Evolutionary conservation across 306 rosid species (phyloP).

Genomic region (Lotus japonicus): DNA sequence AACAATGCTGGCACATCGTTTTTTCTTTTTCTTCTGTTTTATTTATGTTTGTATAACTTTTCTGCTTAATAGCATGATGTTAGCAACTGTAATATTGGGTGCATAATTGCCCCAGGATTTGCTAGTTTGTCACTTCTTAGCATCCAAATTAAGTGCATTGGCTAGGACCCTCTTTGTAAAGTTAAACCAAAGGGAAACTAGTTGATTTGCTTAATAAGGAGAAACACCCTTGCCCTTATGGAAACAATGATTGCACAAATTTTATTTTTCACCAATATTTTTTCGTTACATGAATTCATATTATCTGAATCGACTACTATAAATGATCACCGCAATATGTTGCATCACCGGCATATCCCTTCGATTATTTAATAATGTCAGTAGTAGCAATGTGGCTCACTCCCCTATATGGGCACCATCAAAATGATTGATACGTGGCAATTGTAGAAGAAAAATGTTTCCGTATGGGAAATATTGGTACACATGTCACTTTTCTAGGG

Average conservation of each 20-base stretch:
- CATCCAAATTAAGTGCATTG: background rate
- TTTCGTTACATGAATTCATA: background rate
- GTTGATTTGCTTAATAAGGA: background rate
- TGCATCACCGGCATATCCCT: background rate
- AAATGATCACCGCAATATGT: background rate
- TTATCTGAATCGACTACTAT: background rate
- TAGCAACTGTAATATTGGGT: too few species aligned
- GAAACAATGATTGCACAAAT: slow-evolving; percentile 3
- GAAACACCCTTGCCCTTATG: background rate
- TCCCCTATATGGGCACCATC: background rate
- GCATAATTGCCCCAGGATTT: slow-evolving; percentile 17
- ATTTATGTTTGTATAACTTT: too few species aligned
- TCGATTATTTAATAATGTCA: background rate
- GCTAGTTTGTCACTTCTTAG: slow-evolving; percentile 26
- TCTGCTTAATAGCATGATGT: too few species aligned
- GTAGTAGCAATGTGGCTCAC: background rate
- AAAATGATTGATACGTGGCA: background rate
- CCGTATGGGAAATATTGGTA: background rate
- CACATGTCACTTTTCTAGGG: background rate
- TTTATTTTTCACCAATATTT: background rate
- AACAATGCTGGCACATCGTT: slow-evolving; percentile 13
- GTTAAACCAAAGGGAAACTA: background rate
- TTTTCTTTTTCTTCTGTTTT: slow-evolving; percentile 11
- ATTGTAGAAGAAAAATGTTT: background rate
- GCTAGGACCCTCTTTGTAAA: background rate